Evolutionary conservation across 176 grass and related monocot species (phyloP), one percentile per base, ranked within the genome.

Genomic region (Calamus simplicifolius): DNA sequence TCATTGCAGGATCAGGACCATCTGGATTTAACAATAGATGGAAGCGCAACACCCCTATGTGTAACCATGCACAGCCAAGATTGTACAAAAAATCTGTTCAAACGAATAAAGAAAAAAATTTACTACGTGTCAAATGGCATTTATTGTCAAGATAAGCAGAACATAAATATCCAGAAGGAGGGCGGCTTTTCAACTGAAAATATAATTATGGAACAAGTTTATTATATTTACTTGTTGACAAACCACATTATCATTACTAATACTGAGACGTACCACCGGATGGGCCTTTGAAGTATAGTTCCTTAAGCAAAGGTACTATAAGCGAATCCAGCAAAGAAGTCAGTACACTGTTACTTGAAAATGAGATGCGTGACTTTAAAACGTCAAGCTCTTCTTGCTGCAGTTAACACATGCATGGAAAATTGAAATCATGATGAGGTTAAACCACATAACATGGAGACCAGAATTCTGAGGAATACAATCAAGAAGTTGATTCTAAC

Each of bases 31-130:
- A 72, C 75, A 96, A 69, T 72, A 96, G 56, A 69, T 75, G 67
- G 56, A 90, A 96, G 27, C 91, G 80, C 61, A 96, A 73, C 55
- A 73, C 64, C 48, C 91, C 91, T 80, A 96, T 77, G 76, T 80
- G 87, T 23, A 96, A 64, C 91, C 91, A 96, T 13, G 86, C 83
- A 82, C 77, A 77, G 25, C 91, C 91, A 69, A 84, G 78, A 75
- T 96, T 85, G 63, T 81, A 77, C 43, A 90, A 70, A 57, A 67
- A 81, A 66, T 79, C 91, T 96, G 84, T 59, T 79, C 19, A 43
- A 69, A 17, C 56, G 7, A 75, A 43, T 12, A 2, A 43, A 43
- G 7, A 43, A 43, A 43, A 43, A 43, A 2, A 2, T 10, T 12
- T 12, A 12, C 35, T 43, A 43, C 2, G 35, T 13, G 35, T 10